These are phyloP conservation scores for Cladorrhinum sp. DNA, from an alignment of 2,329 filamentous ascomycete species.

Conservation along the genomic window DNA sequence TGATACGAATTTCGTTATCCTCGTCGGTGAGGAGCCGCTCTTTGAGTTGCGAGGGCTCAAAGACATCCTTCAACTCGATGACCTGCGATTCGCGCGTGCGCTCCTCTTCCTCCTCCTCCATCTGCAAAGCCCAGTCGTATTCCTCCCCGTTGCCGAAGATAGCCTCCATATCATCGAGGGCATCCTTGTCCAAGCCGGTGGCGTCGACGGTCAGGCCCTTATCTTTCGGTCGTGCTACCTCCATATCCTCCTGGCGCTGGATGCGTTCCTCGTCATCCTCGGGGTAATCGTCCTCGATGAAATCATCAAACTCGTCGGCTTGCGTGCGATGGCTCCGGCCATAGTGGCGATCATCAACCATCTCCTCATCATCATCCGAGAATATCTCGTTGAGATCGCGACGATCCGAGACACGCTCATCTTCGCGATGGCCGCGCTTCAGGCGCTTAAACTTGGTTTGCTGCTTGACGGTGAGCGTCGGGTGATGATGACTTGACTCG, in stretches of 20 bases:
- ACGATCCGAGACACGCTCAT: conserved; percentile 59
- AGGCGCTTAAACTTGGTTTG: conserved; percentile 93
- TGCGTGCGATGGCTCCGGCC: conserved; percentile 55
- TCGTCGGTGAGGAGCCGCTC: conserved; percentile 95
- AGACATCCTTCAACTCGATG: conserved; percentile 94
- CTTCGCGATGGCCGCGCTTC: conserved; percentile 82
- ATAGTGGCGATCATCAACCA: conserved; percentile 52
- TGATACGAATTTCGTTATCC: conserved; percentile 84
- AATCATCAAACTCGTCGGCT: conserved; percentile 84
- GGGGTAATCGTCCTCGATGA: conserved; percentile 94
- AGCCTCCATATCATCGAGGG: conserved; percentile 90
- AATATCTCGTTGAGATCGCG: conserved; percentile 90
- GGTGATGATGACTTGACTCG: neutral
- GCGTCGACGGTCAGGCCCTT: conserved; percentile 70
- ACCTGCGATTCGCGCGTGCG: conserved; percentile 75
- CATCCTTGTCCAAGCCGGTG: conserved; percentile 83
- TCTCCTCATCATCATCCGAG: conserved; percentile 86
- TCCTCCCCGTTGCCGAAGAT: conserved; percentile 96
- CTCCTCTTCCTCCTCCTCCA: conserved; percentile 83
- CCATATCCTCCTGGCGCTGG: conserved; percentile 76
- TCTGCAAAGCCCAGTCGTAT: conserved; percentile 88
- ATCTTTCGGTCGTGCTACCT: conserved; percentile 78
- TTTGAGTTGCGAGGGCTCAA: conserved; percentile 90
- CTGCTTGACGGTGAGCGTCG: conserved; percentile 3
- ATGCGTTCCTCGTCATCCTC: conserved; percentile 78